Base-by-base conservation (phyloP, 1,284 basidiomycete species). In the Cryptococcus jaspeensis region DNA sequence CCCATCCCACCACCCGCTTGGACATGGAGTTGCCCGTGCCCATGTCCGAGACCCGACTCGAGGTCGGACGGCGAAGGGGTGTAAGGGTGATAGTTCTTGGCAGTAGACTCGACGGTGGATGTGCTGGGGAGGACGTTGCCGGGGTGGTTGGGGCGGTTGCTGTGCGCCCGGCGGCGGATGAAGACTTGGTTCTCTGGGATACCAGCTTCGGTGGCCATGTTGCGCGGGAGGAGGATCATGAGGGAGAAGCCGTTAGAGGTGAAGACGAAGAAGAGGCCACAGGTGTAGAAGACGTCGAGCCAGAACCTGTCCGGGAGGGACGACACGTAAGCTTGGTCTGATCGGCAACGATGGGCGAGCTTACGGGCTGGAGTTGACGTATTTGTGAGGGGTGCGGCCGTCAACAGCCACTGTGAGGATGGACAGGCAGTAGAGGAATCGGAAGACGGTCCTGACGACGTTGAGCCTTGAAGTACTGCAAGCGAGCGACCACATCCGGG, bases 401-500 rank as follows among this genome's bases (percentile, higher is more conserved):
- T 72, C 71, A 7, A 63, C 42, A 2, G 69, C 58, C 1, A 71
- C 36, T 3, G 61, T 59, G 20, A 69, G 32, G 23, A 72, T 52
- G 16, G 57, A 50, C 3, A 61, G 39, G 23, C 62, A 55, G 51
- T 70, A 72, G 25, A 70, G 35, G 22, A 58, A 53, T 32, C 71
- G 61, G 51, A 71, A 70, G 48, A 68, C 37, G 9, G 67, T 70
- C 11, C 66, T 46, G 18, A 63, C 54, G 2, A 28, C 37, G 53
- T 69, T 69, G 49, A 69, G 56, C 42, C 55, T 70, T 65, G 58
- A 73, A 73, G 48, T 69, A 73, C 35, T 65, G 58, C 16, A 73
- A 56, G 15, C 70, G 62, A 35, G 53, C 62, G 23, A 69, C 51
- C 28, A 73, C 66, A 20, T 73, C 71, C 4, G 64, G 52, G 28